Conservation (phyloP, 192 early-diverging fungal genomes). For the Radiomyces spectabilis region DNA sequence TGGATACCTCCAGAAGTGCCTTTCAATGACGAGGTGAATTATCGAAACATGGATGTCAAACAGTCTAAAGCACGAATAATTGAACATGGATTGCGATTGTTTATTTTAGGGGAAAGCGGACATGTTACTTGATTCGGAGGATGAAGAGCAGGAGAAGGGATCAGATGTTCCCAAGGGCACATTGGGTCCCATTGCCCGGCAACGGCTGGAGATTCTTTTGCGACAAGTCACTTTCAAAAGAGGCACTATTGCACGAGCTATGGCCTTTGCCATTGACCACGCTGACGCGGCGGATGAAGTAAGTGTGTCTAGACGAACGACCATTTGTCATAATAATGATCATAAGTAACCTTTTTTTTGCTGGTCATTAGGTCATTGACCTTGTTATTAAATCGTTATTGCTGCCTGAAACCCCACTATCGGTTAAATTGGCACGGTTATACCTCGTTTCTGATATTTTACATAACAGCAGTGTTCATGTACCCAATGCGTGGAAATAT, state of each 20-base stretch:
- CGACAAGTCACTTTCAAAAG: slow-evolving; percentile 35
- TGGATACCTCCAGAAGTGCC: slow-evolving; percentile 82
- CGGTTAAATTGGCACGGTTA: slow-evolving; percentile 65
- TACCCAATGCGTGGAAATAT: slow-evolving; percentile 87
- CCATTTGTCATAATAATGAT: background rate
- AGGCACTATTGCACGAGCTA: slow-evolving; percentile 62
- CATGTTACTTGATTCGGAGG: slow-evolving; percentile 33
- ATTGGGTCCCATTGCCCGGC: slow-evolving; percentile 37
- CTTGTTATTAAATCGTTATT: slow-evolving; percentile 56
- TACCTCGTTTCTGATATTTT: slow-evolving; percentile 85
- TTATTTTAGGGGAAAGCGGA: slow-evolving; percentile 14
- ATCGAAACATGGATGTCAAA: background rate
- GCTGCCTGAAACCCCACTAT: slow-evolving; percentile 44
- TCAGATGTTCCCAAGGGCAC: slow-evolving; percentile 37
- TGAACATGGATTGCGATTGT: too few species aligned
- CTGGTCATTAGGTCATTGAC: slow-evolving; percentile 47
- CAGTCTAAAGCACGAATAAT: too few species aligned
- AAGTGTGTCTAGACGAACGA: background rate
- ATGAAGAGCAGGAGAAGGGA: slow-evolving; percentile 45
- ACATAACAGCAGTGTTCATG: slow-evolving; percentile 72
- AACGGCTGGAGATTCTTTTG: slow-evolving; percentile 38
- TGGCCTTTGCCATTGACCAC: slow-evolving; percentile 80
- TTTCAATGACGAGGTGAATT: slow-evolving; percentile 55
- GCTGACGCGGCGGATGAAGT: slow-evolving; percentile 75
- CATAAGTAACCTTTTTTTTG: background rate